Percentiles rank a stretch among this genome's conserved stretches.
phyloP scores from a whole-genome alignment of 2,329 filamentous ascomycete genomes.

The Teratosphaeria epicoccoides region DNA sequence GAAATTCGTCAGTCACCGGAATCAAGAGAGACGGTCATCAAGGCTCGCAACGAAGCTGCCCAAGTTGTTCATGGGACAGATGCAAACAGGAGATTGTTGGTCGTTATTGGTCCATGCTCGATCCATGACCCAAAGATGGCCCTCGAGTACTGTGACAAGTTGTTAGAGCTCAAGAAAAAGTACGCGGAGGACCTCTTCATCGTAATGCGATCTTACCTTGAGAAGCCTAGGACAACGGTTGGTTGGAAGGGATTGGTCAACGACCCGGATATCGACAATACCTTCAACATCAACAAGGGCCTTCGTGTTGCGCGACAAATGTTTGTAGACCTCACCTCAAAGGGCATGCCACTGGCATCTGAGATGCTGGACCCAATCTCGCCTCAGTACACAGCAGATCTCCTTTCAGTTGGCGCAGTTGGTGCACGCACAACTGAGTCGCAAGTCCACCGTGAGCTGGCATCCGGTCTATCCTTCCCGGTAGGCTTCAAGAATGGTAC shows the following conservation, averaged over 20 bases:
- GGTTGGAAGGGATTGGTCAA: constrained; percentile 99
- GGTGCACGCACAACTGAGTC: constrained; percentile 95
- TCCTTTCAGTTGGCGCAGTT: constrained; percentile 83
- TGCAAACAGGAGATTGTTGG: constrained; percentile 49
- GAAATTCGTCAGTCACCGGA: constrained; percentile 57
- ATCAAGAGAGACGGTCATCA: constrained; percentile 46
- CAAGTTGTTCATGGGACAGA: constrained; percentile 51
- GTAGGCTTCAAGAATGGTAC: constrained; percentile 99
- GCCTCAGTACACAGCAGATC: constrained; percentile 88
- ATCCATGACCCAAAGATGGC: constrained; percentile 91
- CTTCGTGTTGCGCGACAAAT: constrained; percentile 75
- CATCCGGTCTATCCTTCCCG: constrained; percentile 88
- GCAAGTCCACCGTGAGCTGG: constrained; percentile 88
- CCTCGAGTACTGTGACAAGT: constrained; percentile 80
- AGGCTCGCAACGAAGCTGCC: constrained; percentile 50
- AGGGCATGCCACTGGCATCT: constrained; percentile 90
- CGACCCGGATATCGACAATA: constrained; percentile 95
- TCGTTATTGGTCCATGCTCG: constrained; percentile 90
- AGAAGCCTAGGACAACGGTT: constrained; percentile 95
- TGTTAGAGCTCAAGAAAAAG: constrained; percentile 74
- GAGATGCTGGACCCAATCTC: constrained; percentile 99
- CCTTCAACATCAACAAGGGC: constrained; percentile 98
- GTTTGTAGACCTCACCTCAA: constrained; percentile 82
- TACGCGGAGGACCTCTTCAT: constrained; percentile 83
- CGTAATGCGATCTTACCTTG: constrained; percentile 95